Conservation (phyloP, 2,329 filamentous ascomycete species). For the Aspergillus udagawae region DNA sequence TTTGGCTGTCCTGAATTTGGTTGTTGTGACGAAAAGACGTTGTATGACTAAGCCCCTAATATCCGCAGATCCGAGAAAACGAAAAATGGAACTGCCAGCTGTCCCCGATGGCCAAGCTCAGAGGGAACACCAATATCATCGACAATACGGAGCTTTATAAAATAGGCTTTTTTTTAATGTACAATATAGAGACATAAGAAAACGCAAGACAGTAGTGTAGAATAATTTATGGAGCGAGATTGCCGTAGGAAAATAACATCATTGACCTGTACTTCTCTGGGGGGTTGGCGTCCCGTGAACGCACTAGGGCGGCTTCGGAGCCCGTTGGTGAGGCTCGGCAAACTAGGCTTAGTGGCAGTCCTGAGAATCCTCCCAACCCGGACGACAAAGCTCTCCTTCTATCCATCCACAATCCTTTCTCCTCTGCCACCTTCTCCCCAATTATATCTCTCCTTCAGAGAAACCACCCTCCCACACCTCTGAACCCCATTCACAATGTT, state of each 20-base stretch:
- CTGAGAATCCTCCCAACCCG: constrained; percentile 39
- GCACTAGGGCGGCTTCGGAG: constrained; percentile 39
- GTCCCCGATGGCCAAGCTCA: constrained; percentile 14
- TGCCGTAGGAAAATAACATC: not conserved
- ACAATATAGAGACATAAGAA: not conserved
- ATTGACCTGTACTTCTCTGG: not conserved
- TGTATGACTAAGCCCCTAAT: constrained; percentile 31
- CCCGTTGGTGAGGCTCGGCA: constrained; percentile 30
- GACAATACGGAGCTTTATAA: not conserved
- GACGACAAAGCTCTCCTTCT: constrained; percentile 41
- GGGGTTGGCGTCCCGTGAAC: constrained; percentile 19
- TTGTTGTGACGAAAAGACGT: constrained; percentile 33
- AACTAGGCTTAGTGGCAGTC: constrained; percentile 38
- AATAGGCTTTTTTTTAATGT: not conserved
- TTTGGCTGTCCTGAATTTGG: constrained; percentile 11
- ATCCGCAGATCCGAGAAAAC: constrained; percentile 36
- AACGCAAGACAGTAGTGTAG: not conserved
- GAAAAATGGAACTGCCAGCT: constrained; percentile 27
- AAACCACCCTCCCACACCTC: constrained; percentile 42
- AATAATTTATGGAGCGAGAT: not conserved
- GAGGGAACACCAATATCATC: not conserved
- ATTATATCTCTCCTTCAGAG: constrained; percentile 41
- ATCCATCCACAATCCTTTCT: constrained; percentile 42
- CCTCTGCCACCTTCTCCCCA: constrained; percentile 37
- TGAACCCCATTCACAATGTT: constrained; percentile 68